Conservation (phyloP, 306 rosid genomes). For the Vigna radiata region DNA sequence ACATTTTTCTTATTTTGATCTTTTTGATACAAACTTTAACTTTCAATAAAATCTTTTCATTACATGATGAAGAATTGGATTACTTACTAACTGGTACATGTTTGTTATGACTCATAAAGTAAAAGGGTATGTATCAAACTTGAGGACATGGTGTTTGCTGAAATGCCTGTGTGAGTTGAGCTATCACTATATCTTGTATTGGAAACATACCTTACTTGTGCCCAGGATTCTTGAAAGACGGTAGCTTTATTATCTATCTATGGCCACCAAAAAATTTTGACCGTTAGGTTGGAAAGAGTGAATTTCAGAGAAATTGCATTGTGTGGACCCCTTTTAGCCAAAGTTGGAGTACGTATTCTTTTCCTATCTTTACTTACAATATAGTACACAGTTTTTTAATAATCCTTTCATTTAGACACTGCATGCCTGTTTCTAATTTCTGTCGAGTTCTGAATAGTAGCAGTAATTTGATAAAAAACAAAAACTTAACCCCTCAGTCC, state of each 20-base stretch:
- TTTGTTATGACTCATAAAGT: too few relatives aligned
- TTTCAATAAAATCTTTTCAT: too few relatives aligned
- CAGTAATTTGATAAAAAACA: too few relatives aligned
- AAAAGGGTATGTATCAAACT: constrained; percentile 25
- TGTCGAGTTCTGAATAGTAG: background rate
- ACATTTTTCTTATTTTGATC: too few relatives aligned
- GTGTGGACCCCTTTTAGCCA: constrained; percentile 48
- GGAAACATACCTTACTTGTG: constrained; percentile 81
- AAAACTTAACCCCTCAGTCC: background rate
- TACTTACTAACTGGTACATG: too few relatives aligned
- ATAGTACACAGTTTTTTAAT: background rate
- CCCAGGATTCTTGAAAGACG: constrained; percentile 55
- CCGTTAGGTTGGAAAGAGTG: constrained; percentile 51
- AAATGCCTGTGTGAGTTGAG: constrained; percentile 49
- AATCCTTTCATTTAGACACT: background rate
- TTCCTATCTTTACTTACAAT: constrained; percentile 20
- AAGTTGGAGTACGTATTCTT: constrained; percentile 45
- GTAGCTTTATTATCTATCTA: constrained; percentile 50
- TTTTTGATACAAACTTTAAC: too few relatives aligned
- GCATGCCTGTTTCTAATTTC: background rate
- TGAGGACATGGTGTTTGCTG: constrained; percentile 25
- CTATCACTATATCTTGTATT: constrained; percentile 74
- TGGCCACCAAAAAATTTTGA: constrained; percentile 50
- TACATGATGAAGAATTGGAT: too few relatives aligned
- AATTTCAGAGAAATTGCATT: constrained; percentile 44